Percentiles rank a stretch among this genome's conserved stretches.
These are phyloP conservation scores for Acanthamoeba castellanii DNA, from an alignment of 208 protist species.

Conservation along the genomic window DNA sequence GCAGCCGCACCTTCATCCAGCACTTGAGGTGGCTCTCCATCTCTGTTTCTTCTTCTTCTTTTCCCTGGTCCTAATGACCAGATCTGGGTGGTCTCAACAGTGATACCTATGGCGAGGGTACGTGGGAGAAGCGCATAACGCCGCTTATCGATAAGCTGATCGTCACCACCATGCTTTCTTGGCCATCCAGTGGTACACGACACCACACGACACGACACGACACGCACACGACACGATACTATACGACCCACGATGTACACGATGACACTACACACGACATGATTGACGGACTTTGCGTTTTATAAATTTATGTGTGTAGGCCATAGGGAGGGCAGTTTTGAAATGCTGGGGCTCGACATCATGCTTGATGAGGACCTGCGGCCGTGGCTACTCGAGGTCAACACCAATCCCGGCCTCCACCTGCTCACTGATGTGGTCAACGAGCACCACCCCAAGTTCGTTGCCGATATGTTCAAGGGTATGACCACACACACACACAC, in stretches of 20 bases:
- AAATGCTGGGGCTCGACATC: conserved; percentile 80
- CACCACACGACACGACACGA: too few relatives aligned
- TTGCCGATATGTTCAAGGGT: conserved; percentile 56
- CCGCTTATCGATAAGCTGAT: conserved; percentile 23
- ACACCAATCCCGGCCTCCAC: conserved; percentile 82
- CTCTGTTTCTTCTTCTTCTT: background rate
- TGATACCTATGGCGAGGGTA: conserved; percentile 23
- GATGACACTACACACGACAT: too few relatives aligned
- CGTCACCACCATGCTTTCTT: conserved; percentile 7
- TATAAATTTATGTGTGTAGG: background rate
- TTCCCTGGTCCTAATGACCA: background rate
- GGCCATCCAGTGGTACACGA: background rate
- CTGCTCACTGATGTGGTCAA: conserved; percentile 78
- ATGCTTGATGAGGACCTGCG: conserved; percentile 77
- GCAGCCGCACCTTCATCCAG: conserved; percentile 62
- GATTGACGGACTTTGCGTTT: background rate
- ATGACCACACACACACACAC: background rate
- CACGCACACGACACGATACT: too few relatives aligned
- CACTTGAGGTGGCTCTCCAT: background rate
- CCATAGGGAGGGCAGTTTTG: conserved; percentile 75
- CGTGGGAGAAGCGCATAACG: conserved; percentile 38
- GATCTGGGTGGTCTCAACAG: background rate
- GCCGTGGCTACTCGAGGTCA: conserved; percentile 81
- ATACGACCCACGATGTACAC: too few relatives aligned
- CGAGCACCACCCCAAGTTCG: conserved; percentile 71